A percentile compares a stretch with the other conserved stretches of the same genome.
phyloP scores from a whole-genome alignment of 805 yeast species.

The Debaryomyces hansenii region DNA sequence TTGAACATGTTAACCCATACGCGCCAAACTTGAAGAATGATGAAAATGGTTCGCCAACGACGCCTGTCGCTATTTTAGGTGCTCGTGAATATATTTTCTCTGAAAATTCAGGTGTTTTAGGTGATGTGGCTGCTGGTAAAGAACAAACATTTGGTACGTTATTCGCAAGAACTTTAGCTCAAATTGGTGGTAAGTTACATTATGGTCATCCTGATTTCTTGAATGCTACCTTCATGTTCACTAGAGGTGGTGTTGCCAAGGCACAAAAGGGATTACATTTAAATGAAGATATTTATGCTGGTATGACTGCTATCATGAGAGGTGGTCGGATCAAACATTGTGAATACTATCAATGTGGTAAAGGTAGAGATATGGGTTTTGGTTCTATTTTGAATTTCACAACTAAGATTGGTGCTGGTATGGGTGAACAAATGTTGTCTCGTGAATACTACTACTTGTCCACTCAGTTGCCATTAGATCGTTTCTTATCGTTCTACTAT shows the following conservation, averaged over 20 bases:
- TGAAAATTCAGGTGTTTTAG: slow-evolving; percentile 77
- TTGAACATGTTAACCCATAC: slow-evolving; percentile 77
- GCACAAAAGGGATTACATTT: slow-evolving; percentile 81
- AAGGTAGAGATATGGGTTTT: slow-evolving; percentile 83
- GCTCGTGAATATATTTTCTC: slow-evolving; percentile 83
- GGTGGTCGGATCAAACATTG: slow-evolving; percentile 86
- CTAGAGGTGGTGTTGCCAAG: slow-evolving; percentile 85
- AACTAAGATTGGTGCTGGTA: slow-evolving; percentile 85
- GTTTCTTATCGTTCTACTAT: slow-evolving; percentile 77
- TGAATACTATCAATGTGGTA: slow-evolving; percentile 83
- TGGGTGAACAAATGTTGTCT: slow-evolving; percentile 86
- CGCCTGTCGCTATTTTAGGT: slow-evolving; percentile 81
- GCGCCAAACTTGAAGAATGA: slow-evolving; percentile 68
- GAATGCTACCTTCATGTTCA: slow-evolving; percentile 73
- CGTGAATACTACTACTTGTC: slow-evolving; percentile 80
- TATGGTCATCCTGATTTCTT: slow-evolving; percentile 88
- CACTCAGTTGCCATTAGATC: slow-evolving; percentile 72
- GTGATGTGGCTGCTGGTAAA: slow-evolving; percentile 86
- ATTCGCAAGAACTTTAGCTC: slow-evolving; percentile 79
- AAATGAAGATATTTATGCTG: slow-evolving; percentile 86
- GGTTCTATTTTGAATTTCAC: slow-evolving; percentile 80
- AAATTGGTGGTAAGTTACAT: slow-evolving; percentile 79
- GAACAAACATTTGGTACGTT: slow-evolving; percentile 87
- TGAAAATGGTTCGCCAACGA: slow-evolving; percentile 41
- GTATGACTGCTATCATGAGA: slow-evolving; percentile 73